Evolutionary conservation across 768 basidiomycete species (phyloP).

Genomic region (Lentinula detonsa): DNA sequence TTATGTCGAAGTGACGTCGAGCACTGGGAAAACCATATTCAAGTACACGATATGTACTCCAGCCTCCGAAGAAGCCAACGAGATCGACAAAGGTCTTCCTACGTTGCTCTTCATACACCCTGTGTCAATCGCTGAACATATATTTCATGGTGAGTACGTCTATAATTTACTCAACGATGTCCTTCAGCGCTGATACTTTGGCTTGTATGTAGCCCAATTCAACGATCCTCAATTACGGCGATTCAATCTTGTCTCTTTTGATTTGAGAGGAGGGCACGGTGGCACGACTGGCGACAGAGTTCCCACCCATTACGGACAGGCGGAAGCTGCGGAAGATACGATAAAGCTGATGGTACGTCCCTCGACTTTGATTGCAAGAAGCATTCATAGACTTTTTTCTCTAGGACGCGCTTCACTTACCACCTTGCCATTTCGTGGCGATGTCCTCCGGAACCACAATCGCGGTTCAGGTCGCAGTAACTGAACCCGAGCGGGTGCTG

Average conservation of each 20-base stretch:
- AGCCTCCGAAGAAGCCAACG: conserved; percentile 18
- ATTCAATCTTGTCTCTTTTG: conserved; percentile 4
- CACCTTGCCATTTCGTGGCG: neutral
- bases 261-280: conserved; percentile 1
- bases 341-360: neutral
- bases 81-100: conserved; percentile 28
- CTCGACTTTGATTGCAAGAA: neutral
- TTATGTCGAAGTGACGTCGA: neutral
- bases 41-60: conserved; percentile 35
- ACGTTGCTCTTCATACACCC: conserved; percentile 33
- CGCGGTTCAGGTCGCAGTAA: neutral
- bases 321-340: conserved; percentile 4
- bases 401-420: neutral
- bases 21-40: conserved; percentile 9
- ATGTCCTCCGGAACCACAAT: conserved; percentile 1
- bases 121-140: conserved; percentile 24
- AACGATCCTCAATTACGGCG: neutral
- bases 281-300: conserved; percentile 1
- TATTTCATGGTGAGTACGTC: conserved; percentile 26
- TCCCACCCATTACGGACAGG: neutral
- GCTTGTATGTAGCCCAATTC: neutral
- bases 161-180: neutral
- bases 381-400: neutral
- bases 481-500: neutral
- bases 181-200: neutral